Percentiles rank a stretch among this genome's conserved stretches.
phyloP scores from a whole-genome alignment of 2,329 filamentous ascomycete species.

The Ceratocystis albifundus region DNA sequence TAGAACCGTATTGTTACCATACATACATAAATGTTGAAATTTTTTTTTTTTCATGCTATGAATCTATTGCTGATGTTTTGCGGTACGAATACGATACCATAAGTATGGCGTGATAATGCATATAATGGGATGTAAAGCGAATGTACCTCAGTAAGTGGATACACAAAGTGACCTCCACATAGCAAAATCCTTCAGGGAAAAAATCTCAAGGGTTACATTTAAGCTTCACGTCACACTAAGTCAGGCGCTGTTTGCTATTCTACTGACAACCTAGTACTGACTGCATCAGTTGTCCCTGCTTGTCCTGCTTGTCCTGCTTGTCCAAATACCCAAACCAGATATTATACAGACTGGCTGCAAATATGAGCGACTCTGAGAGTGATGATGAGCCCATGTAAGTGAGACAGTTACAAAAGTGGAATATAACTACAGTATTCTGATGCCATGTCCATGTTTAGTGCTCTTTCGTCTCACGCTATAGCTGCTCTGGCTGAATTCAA shows the following conservation, averaged over 20 bases:
- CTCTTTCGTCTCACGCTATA: slow-evolving; percentile 54
- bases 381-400: slow-evolving; percentile 42
- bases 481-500: slow-evolving; percentile 64
- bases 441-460: slow-evolving; percentile 32
- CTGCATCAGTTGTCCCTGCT: too few relatives aligned
- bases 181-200: neutral
- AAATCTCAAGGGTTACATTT: neutral
- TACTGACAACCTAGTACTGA: too few relatives aligned
- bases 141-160: neutral
- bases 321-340: neutral
- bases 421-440: neutral
- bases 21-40: slow-evolving; percentile 1
- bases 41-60: neutral
- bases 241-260: too few relatives aligned
- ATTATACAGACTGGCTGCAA: too few relatives aligned
- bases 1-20: slow-evolving; percentile 13
- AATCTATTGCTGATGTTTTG: neutral
- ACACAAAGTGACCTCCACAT: slow-evolving; percentile 1
- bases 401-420: neutral
- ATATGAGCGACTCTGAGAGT: slow-evolving; percentile 20
- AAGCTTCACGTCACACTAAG: slow-evolving; percentile 6
- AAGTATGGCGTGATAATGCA: neutral
- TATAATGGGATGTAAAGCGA: neutral
- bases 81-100: too few relatives aligned
- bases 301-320: too few relatives aligned